phyloP scores from a whole-genome alignment of 2,329 filamentous ascomycete species.

The Talaromyces sp. region DNA sequence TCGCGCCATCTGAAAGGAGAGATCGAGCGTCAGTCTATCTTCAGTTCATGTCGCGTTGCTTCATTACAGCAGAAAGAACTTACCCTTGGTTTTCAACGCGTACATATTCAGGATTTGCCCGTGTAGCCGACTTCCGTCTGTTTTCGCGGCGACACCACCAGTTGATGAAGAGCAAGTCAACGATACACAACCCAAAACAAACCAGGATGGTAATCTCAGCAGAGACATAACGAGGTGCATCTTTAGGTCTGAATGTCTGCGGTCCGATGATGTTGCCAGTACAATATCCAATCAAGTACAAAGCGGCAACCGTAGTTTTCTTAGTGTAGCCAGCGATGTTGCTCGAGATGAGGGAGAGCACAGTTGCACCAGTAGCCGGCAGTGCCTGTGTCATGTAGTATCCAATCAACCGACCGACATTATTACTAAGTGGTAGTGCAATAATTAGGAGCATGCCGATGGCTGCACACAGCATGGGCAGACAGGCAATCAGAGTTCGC shows the following conservation, averaged over 20 bases:
- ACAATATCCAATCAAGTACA: not conserved
- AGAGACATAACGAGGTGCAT: not conserved
- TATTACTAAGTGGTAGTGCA: not conserved
- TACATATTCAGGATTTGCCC: not conserved
- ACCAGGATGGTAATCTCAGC: not conserved
- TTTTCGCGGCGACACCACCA: not conserved
- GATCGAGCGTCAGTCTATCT: not conserved
- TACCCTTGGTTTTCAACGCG: not conserved
- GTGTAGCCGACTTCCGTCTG: not conserved
- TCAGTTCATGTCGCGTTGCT: not conserved
- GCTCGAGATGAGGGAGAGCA: not conserved
- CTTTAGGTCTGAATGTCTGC: not conserved
- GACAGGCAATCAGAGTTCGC: not conserved
- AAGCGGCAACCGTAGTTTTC: not conserved
- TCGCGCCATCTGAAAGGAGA: not conserved
- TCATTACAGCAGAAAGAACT: not conserved
- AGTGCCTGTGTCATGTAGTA: not conserved
- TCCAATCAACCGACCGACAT: not conserved
- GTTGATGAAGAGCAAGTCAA: not conserved
- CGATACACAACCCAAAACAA: not conserved
- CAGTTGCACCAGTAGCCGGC: not conserved
- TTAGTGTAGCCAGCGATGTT: not conserved
- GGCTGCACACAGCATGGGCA: not conserved
- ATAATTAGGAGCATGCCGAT: constrained; percentile 1
- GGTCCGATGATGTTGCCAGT: not conserved